Evolutionary conservation across 306 rosid genomes (phyloP).

Genomic region (Rosa persica): DNA sequence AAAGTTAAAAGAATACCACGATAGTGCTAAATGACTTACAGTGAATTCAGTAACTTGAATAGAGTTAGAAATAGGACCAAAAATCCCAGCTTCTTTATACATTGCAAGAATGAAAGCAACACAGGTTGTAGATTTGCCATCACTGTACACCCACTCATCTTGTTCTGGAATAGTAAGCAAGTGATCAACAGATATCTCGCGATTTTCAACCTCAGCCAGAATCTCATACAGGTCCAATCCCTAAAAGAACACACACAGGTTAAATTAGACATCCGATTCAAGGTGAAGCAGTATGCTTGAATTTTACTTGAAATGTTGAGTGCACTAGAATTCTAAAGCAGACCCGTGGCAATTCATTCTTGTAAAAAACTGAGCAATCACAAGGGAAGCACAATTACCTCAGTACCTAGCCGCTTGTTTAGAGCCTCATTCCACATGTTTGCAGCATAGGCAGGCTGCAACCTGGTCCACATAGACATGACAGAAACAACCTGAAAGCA

Average conservation of each 20-base stretch:
- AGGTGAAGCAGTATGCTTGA: not conserved
- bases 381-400: conserved; percentile 44
- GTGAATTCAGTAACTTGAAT: conserved; percentile 96
- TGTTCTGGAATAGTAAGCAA: conserved; percentile 88
- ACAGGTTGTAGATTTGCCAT: conserved; percentile 94
- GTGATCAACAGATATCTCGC: conserved; percentile 72
- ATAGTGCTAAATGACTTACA: conserved; percentile 41
- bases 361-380: not conserved
- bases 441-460: conserved; percentile 99
- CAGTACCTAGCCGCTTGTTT: conserved; percentile 90
- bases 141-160: conserved; percentile 97
- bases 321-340: not conserved
- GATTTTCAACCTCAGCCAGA: conserved; percentile 76
- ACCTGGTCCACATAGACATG: conserved; percentile 97
- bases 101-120: conserved; percentile 88
- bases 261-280: conserved; percentile 9
- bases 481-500: conserved; percentile 87
- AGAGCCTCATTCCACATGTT: conserved; percentile 99
- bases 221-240: conserved; percentile 77
- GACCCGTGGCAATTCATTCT: not conserved
- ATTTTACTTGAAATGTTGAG: not conserved
- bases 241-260: conserved; percentile 37
- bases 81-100: conserved; percentile 93
- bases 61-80: conserved; percentile 67
- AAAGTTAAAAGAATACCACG: not conserved